phyloP scores from a whole-genome alignment of 2,329 filamentous ascomycete species.

The Trichoderma afroharzianum region DNA sequence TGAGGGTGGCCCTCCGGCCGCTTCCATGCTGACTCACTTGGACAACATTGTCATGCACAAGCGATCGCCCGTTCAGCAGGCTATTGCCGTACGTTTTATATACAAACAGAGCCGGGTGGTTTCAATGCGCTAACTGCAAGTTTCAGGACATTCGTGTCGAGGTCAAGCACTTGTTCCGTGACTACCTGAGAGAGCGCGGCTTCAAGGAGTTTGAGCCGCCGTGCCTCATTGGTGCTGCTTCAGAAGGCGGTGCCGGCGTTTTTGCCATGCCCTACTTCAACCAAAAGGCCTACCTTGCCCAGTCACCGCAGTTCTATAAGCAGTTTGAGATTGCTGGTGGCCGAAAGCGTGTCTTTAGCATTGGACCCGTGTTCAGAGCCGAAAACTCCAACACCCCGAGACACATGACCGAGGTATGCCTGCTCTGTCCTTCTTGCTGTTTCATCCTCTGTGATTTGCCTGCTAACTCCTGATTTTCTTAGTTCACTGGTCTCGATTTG shows the following conservation, averaged over 20 bases:
- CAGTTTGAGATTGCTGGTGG: slow-evolving; percentile 80
- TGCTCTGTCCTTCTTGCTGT: background rate
- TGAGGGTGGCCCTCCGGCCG: slow-evolving; percentile 45
- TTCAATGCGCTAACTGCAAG: slow-evolving; percentile 6
- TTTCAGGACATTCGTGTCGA: slow-evolving; percentile 42
- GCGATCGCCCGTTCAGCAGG: slow-evolving; percentile 84
- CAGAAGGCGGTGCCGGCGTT: slow-evolving; percentile 89
- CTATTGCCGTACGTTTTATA: slow-evolving; percentile 62
- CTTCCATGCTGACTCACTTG: slow-evolving; percentile 78
- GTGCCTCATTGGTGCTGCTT: slow-evolving; percentile 83
- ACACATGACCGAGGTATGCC: slow-evolving; percentile 69
- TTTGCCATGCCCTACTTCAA: slow-evolving; percentile 90
- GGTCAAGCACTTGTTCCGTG: slow-evolving; percentile 67
- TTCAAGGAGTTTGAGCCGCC: slow-evolving; percentile 88
- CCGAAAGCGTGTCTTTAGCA: slow-evolving; percentile 72
- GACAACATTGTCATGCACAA: slow-evolving; percentile 94
- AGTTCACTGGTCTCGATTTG: slow-evolving; percentile 83
- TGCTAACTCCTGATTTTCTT: background rate
- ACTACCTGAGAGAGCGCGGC: slow-evolving; percentile 70
- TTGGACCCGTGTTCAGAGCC: slow-evolving; percentile 80
- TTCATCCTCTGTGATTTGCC: background rate
- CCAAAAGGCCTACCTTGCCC: slow-evolving; percentile 73
- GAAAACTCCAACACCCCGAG: slow-evolving; percentile 81
- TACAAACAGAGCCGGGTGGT: slow-evolving; percentile 23
- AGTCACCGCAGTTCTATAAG: slow-evolving; percentile 84